Evolutionary conservation across 192 early-diverging fungal species (phyloP).

Genomic region (Backusella parvicylindrica): DNA sequence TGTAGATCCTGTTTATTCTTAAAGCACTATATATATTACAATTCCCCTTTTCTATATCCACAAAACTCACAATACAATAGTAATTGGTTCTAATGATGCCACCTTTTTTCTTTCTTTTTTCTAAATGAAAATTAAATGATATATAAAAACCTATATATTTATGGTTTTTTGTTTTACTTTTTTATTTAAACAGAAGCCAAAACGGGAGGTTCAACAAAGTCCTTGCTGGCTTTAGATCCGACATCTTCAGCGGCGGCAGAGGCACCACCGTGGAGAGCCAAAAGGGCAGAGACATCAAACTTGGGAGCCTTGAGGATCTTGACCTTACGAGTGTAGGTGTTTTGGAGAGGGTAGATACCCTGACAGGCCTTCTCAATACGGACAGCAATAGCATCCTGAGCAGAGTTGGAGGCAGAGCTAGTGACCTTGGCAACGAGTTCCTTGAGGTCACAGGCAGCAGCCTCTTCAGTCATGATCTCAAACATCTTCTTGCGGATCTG

Average conservation of each 20-base stretch:
- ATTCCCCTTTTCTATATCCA: neutral
- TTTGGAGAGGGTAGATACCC: slow-evolving; percentile 95
- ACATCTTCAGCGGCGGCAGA: slow-evolving; percentile 77
- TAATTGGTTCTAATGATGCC: neutral
- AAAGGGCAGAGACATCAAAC: slow-evolving; percentile 91
- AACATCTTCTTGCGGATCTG: too few species aligned
- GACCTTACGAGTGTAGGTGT: slow-evolving; percentile 94
- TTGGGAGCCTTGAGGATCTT: slow-evolving; percentile 98
- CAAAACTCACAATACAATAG: neutral
- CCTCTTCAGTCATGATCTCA: too few species aligned
- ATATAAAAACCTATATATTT: neutral
- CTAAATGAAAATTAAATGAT: neutral
- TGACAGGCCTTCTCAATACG: slow-evolving; percentile 97
- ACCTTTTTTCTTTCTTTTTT: neutral
- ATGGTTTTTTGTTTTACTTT: neutral
- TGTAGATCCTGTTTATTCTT: too few species aligned
- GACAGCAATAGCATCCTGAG: slow-evolving; percentile 90
- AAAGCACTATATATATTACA: too few species aligned
- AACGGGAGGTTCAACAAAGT: slow-evolving; percentile 84
- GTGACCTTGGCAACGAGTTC: slow-evolving; percentile 96
- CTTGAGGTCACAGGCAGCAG: slow-evolving; percentile 85
- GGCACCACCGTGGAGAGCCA: slow-evolving; percentile 93
- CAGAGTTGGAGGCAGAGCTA: slow-evolving; percentile 43
- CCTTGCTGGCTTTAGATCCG: slow-evolving; percentile 62
- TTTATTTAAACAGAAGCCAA: slow-evolving; percentile 20